Conservation (phyloP, 208 protist genomes). For the Leishmania aethiopica region DNA sequence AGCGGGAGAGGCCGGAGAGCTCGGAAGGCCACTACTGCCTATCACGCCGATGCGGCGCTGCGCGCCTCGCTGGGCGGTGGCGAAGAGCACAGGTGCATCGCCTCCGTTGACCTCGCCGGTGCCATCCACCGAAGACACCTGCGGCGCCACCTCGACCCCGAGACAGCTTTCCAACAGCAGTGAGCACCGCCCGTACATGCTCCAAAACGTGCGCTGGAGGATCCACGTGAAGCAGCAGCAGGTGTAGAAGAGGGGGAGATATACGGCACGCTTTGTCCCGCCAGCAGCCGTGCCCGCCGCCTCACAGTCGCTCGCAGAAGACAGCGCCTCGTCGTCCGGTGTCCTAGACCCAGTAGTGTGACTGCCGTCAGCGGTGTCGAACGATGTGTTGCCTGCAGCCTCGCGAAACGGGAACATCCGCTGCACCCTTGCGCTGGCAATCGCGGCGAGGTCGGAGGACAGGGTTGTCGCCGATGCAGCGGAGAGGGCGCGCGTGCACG, state of each 20-base stretch:
- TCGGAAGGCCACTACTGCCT: neutral
- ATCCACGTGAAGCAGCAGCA: conserved; percentile 75
- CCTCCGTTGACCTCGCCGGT: neutral
- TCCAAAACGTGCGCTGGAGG: conserved; percentile 60
- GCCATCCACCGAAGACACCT: conserved; percentile 12
- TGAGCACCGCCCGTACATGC: conserved; percentile 58
- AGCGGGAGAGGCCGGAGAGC: neutral
- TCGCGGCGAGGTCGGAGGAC: neutral
- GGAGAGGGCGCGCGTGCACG: neutral
- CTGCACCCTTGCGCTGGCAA: conserved; percentile 6
- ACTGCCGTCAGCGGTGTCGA: conserved; percentile 11
- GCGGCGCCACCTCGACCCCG: conserved; percentile 20
- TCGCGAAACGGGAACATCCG: conserved; percentile 15
- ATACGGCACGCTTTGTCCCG: conserved; percentile 25
- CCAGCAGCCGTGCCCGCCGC: conserved; percentile 1
- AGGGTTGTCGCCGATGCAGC: neutral
- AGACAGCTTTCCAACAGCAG: conserved; percentile 70
- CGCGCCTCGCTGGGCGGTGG: neutral
- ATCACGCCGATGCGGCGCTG: conserved; percentile 2
- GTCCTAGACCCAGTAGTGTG: conserved; percentile 12
- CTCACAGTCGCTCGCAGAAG: conserved; percentile 21
- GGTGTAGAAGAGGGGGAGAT: conserved; percentile 38
- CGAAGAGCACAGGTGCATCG: conserved; percentile 14
- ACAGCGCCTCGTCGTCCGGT: conserved; percentile 17
- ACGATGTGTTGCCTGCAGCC: conserved; percentile 14